phyloP scores from a whole-genome alignment of 257 asterid genomes.

The Mitragyna speciosa region DNA sequence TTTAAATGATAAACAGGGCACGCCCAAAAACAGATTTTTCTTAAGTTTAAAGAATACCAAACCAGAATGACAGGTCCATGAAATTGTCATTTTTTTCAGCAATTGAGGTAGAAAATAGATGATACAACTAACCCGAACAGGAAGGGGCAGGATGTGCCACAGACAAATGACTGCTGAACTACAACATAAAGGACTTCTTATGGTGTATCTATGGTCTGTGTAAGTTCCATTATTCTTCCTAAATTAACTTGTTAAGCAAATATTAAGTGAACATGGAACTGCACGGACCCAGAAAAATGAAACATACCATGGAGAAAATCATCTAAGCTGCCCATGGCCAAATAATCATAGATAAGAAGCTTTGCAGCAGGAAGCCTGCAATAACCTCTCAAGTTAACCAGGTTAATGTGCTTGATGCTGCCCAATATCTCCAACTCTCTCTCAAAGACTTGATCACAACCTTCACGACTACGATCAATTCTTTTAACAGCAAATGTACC shows the following conservation, averaged over 20 bases:
- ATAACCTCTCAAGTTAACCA: constrained; percentile 90
- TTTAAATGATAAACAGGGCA: not conserved
- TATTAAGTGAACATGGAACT: not conserved
- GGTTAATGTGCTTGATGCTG: constrained; percentile 85
- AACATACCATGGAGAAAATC: constrained; percentile 76
- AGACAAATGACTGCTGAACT: not conserved
- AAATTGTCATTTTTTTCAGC: not conserved
- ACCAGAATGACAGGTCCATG: not conserved
- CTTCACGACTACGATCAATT: constrained; percentile 82
- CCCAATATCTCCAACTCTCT: constrained; percentile 95
- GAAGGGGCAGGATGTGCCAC: not conserved
- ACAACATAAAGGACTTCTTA: not conserved
- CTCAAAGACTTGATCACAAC: constrained; percentile 90
- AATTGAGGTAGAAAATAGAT: not conserved
- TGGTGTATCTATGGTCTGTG: not conserved
- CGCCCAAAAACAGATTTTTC: not conserved
- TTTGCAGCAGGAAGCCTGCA: constrained; percentile 85
- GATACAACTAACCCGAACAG: not conserved
- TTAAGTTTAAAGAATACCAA: not conserved
- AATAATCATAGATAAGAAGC: constrained; percentile 88
- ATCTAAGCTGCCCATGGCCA: constrained; percentile 94
- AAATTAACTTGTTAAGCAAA: not conserved
- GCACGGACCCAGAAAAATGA: not conserved
- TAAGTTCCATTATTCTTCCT: not conserved
- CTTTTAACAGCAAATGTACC: constrained; percentile 95